Evolutionary conservation across 1,139 yeast species (phyloP).

Genomic region (Starmera stellimalicola): DNA sequence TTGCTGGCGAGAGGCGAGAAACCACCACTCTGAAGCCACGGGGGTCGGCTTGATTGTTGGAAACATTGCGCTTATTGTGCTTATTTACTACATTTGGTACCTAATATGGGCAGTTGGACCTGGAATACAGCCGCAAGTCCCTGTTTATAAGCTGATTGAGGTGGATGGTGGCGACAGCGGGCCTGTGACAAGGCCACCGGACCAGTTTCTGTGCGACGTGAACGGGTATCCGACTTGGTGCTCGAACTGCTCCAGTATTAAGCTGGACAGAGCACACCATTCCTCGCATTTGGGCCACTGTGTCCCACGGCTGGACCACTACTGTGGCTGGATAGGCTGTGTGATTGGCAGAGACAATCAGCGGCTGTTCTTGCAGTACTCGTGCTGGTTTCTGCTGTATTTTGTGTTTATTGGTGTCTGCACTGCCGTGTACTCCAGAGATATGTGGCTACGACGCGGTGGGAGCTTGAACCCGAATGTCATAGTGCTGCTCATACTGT

Average conservation of each 20-base stretch:
- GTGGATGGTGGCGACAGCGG: constrained; percentile 10
- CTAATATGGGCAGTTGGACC: constrained; percentile 20
- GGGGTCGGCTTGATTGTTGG: constrained; percentile 25
- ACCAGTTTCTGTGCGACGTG: constrained; percentile 44
- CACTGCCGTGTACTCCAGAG: constrained; percentile 21
- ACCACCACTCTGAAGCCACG: constrained; percentile 13
- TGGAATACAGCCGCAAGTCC: constrained; percentile 20
- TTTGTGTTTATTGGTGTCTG: constrained; percentile 25
- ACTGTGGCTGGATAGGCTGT: constrained; percentile 54
- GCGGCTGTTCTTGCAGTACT: constrained; percentile 39
- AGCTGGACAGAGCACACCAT: constrained; percentile 46
- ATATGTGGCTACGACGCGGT: constrained; percentile 19
- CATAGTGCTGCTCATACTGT: constrained; percentile 31
- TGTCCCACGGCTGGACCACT: constrained; percentile 56
- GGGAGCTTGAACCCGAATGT: constrained; percentile 34
- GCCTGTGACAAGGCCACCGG: constrained; percentile 31
- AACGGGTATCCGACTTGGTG: constrained; percentile 60
- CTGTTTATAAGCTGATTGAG: constrained; percentile 21
- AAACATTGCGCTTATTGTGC: constrained; percentile 14
- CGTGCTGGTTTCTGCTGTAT: constrained; percentile 26
- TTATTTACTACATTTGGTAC: constrained; percentile 19
- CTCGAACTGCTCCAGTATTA: constrained; percentile 41
- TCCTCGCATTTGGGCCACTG: constrained; percentile 37
- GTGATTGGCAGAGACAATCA: constrained; percentile 51
- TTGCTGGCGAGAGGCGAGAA: constrained; percentile 15